Evolutionary conservation across 805 yeast genomes (phyloP).

Genomic region (Candida rishiriensis): DNA sequence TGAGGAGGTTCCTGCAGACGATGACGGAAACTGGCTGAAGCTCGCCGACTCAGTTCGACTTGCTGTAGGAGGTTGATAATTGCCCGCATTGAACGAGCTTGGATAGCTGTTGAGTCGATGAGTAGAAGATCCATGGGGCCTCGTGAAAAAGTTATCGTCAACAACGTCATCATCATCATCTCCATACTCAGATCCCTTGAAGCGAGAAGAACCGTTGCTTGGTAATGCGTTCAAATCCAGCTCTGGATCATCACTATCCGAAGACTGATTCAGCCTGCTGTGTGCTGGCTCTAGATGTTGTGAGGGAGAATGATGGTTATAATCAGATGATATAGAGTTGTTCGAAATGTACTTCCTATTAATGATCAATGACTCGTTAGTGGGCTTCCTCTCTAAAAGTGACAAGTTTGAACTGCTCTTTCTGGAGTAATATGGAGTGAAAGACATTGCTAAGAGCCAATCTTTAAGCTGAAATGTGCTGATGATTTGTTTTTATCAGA

Average conservation of each 20-base stretch:
- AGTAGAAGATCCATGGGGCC: neutral
- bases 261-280: neutral
- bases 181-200: slow-evolving; percentile 3
- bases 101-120: no score
- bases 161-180: slow-evolving; percentile 2
- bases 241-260: slow-evolving; percentile 15
- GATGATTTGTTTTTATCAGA: no score
- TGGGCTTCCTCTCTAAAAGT: slow-evolving; percentile 7
- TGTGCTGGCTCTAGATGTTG: neutral
- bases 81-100: no score
- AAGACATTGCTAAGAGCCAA: neutral
- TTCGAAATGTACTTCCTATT: neutral
- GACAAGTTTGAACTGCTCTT: slow-evolving; percentile 4
- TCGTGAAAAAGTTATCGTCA: slow-evolving; percentile 1
- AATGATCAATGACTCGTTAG: slow-evolving; percentile 8
- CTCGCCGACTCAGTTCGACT: no score
- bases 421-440: neutral
- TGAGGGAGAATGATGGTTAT: neutral
- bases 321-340: no score
- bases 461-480: no score
- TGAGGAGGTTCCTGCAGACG: no score
- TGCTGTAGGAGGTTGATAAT: no score
- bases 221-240: slow-evolving; percentile 17
- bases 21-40: no score
- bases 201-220: slow-evolving; percentile 5